Evolutionary conservation across 2,329 filamentous ascomycete genomes (phyloP).

Genomic region (Teratosphaeria pseudoeucalypti): DNA sequence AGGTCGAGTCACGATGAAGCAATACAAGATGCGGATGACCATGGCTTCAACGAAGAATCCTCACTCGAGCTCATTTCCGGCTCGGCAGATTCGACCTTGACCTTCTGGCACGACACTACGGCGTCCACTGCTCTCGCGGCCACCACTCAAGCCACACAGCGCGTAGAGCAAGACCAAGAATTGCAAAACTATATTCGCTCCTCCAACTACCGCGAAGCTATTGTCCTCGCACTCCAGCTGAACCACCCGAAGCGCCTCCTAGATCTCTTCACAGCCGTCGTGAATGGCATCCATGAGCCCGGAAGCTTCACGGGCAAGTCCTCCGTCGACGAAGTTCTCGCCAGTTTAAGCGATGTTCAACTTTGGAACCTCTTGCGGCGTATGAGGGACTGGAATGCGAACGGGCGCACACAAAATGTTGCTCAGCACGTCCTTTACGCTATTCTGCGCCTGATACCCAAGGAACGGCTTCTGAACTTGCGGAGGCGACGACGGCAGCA

Average conservation of each 20-base stretch:
- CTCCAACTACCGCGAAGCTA: conserved; percentile 84
- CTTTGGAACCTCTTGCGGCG: conserved; percentile 72
- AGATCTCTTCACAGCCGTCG: conserved; percentile 69
- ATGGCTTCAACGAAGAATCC: conserved; percentile 11
- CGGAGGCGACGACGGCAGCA: conserved; percentile 18
- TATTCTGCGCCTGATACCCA: conserved; percentile 70
- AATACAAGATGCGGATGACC: conserved; percentile 8
- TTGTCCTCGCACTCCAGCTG: conserved; percentile 80
- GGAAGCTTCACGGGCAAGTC: conserved; percentile 54
- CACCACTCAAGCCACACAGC: conserved; percentile 61
- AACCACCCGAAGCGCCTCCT: conserved; percentile 88
- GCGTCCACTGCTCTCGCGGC: conserved; percentile 65
- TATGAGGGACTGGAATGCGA: conserved; percentile 94
- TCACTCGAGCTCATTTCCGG: conserved; percentile 72
- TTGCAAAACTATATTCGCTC: conserved; percentile 85
- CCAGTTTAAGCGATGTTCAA: conserved; percentile 70
- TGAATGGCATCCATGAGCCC: conserved; percentile 51
- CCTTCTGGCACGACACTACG: conserved; percentile 92
- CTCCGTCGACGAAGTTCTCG: conserved; percentile 72
- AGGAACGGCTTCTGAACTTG: conserved; percentile 55
- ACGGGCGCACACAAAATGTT: conserved; percentile 73
- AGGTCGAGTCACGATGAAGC: conserved; percentile 20
- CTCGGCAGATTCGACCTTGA: conserved; percentile 82
- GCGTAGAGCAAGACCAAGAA: conserved; percentile 89
- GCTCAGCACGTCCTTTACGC: conserved; percentile 77